These are phyloP conservation scores for Microsporum canis DNA, from an alignment of 2,329 filamentous ascomycete genomes.

Conservation along the genomic window DNA sequence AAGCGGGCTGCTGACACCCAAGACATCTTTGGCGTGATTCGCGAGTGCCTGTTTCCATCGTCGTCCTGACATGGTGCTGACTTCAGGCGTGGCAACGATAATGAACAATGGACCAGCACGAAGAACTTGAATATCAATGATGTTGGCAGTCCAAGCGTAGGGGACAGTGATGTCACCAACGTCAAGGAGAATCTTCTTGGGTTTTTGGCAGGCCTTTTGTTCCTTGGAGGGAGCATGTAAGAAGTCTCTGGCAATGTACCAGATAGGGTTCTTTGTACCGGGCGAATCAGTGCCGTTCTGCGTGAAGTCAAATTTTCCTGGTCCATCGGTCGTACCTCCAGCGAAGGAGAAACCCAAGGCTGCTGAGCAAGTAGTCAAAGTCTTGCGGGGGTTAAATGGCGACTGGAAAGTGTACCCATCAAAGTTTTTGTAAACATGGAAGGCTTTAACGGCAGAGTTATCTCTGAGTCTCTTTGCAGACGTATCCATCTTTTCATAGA, in stretches of 20 bases:
- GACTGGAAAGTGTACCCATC: slow-evolving; percentile 61
- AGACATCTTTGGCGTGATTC: slow-evolving; percentile 41
- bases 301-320: slow-evolving; percentile 85
- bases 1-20: slow-evolving; percentile 46
- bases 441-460: slow-evolving; percentile 60
- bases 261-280: slow-evolving; percentile 59
- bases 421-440: slow-evolving; percentile 80
- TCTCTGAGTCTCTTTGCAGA: slow-evolving; percentile 35
- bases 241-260: slow-evolving; percentile 62
- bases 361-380: slow-evolving; percentile 63
- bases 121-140: slow-evolving; percentile 77
- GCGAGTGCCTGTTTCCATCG: slow-evolving; percentile 67
- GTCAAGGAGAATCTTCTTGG: slow-evolving; percentile 78
- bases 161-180: slow-evolving; percentile 69
- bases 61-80: slow-evolving; percentile 82
- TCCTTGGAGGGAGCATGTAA: slow-evolving; percentile 58
- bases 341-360: slow-evolving; percentile 88
- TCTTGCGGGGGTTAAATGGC: slow-evolving; percentile 50
- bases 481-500: slow-evolving; percentile 47
- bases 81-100: slow-evolving; percentile 75
- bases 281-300: slow-evolving; percentile 70
- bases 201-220: slow-evolving; percentile 64
- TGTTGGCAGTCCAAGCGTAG: slow-evolving; percentile 81
- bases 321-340: slow-evolving; percentile 82
- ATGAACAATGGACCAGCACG: slow-evolving; percentile 77